Base-by-base conservation (phyloP, 1,284 basidiomycete species). In the Ganoderma sinense region DNA sequence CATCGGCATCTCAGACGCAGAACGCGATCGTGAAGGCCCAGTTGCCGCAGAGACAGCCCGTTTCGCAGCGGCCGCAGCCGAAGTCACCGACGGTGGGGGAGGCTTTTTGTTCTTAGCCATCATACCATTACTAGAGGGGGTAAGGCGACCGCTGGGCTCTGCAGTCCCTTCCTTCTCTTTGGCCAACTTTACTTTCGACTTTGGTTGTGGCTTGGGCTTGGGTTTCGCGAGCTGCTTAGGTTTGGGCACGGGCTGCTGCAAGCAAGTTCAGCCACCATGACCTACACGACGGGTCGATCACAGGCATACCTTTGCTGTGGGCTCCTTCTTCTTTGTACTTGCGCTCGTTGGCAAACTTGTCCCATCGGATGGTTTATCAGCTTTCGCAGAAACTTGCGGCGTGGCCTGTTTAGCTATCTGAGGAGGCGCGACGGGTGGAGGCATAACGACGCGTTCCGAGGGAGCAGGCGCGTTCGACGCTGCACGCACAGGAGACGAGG, bases 1-100 rank as follows among this genome's bases (percentile, higher is more conserved):
- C 10, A 71, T 79, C 48, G 91, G 91, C 82, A 92, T 88, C 53
- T 85, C 87, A 48, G 91, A 93, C 11, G 89, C 83, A 7, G 92
- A 94, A 18, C 92, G 86, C 39, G 92, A 93, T 43, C 91, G 85
- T 26, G 85, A 84, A 36, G 81, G 81, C 0, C 80, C 79, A 26
- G 78, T 75, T 11, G 68, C 73, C 29, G 72, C 68, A n/a, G 79
- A 77, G 4, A 73, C 73, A 10, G 78, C 75, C 39, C 80, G 80
- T 68, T 80, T 82, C n/a, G 75, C 65, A 20, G 71, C 73, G n/a
- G 74, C 55, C 3, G 66, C 64, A 14, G 64, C 69, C 36, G 59
- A 11, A 36, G 70, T 45, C n/a, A 69, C 67, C n/a, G 69, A 66
- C n/a, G 67, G 39, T 10, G 71, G 68, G 20, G 72, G 51, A 10